A percentile compares a stretch with the other conserved stretches of the same genome.
Conservation (phyloP, 306 rosid genomes). For the Vicia sativa region DNA sequence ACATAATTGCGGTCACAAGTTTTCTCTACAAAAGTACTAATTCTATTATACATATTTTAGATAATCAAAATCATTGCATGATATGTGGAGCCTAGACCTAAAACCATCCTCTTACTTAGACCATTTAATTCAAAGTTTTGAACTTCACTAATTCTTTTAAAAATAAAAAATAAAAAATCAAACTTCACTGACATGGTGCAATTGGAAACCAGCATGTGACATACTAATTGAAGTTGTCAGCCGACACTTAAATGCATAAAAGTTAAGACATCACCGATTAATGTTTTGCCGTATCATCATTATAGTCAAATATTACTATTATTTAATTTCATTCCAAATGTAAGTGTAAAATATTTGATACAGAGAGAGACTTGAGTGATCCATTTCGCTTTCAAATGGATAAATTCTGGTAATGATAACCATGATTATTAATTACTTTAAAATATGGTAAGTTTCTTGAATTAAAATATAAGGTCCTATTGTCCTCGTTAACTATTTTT, state of each 20-base stretch:
- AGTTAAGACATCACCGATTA: slow-evolving; percentile 14
- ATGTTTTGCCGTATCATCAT: slow-evolving; percentile 24
- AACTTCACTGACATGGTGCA: neutral
- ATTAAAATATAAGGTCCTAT: neutral
- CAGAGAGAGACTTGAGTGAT: slow-evolving; percentile 28
- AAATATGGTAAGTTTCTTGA: neutral
- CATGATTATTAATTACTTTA: neutral
- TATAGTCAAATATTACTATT: slow-evolving; percentile 26
- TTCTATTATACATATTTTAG: too few relatives aligned
- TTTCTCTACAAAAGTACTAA: too few relatives aligned
- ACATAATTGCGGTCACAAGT: too few relatives aligned
- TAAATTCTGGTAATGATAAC: neutral
- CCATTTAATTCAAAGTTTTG: neutral
- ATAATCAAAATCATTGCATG: too few relatives aligned
- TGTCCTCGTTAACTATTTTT: neutral
- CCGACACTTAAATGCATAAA: slow-evolving; percentile 9
- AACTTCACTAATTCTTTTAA: neutral
- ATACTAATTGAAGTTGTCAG: slow-evolving; percentile 13
- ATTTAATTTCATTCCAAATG: slow-evolving; percentile 17
- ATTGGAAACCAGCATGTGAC: neutral
- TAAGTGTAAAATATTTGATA: neutral
- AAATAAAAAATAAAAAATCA: neutral
- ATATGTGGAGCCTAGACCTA: too few relatives aligned
- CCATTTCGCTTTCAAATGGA: slow-evolving; percentile 6
- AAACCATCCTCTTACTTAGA: too few relatives aligned